phyloP scores from a whole-genome alignment of 139 green algal genomes.

The Chlorella sorokiniana region DNA sequence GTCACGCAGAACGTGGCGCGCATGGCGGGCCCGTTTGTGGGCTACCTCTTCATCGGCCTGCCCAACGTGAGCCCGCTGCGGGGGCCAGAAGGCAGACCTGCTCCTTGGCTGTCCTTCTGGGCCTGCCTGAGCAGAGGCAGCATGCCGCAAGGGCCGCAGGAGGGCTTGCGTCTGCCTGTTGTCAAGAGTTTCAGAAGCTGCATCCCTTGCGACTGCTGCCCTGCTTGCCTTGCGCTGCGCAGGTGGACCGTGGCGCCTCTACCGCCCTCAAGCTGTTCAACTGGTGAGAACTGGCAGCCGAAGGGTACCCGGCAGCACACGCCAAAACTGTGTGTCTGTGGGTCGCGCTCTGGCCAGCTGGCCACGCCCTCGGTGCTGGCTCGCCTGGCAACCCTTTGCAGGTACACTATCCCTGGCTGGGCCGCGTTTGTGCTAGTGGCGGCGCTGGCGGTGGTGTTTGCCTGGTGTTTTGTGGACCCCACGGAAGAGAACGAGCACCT shows the following conservation, averaged over 20 bases:
- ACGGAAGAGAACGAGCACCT: slow-evolving; percentile 45
- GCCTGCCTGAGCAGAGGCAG: too few relatives aligned
- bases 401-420: slow-evolving; percentile 49
- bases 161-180: neutral
- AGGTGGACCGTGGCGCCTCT: neutral
- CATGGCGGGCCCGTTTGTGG: slow-evolving; percentile 38
- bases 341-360: neutral
- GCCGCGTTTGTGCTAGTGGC: slow-evolving; percentile 11
- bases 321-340: neutral
- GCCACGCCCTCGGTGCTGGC: neutral
- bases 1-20: slow-evolving; percentile 38
- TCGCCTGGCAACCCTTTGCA: neutral
- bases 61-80: slow-evolving; percentile 22
- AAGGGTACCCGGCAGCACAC: neutral
- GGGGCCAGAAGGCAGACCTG: neutral
- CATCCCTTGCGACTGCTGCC: neutral
- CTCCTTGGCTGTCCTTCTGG: neutral
- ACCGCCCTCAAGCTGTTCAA: slow-evolving; percentile 45
- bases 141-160: too few relatives aligned
- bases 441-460: slow-evolving; percentile 22
- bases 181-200: neutral
- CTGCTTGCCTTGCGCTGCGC: neutral
- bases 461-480: slow-evolving; percentile 33
- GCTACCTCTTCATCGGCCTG: slow-evolving; percentile 46
- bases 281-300: slow-evolving; percentile 14